A percentile compares a stretch with the other conserved stretches of the same genome.
These are phyloP conservation scores for Claviceps paspali DNA, from an alignment of 2,329 filamentous ascomycete species.

Conservation along the genomic window DNA sequence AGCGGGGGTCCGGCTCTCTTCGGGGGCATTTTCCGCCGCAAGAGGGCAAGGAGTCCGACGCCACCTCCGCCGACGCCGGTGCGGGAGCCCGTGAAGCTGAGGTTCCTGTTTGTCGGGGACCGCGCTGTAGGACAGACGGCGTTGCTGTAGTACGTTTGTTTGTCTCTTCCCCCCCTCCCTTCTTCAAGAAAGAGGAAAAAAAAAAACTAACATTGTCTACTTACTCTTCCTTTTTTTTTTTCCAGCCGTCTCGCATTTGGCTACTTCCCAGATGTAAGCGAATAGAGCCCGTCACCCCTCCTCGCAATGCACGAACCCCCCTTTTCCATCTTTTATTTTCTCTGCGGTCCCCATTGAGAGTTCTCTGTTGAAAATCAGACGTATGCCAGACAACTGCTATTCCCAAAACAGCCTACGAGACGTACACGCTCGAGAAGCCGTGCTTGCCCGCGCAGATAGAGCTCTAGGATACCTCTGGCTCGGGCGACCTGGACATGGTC, in stretches of 20 bases:
- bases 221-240: not conserved
- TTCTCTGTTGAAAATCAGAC: no score
- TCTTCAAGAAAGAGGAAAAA: no score
- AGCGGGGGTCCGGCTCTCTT: not conserved
- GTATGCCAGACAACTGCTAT: conserved; percentile 16
- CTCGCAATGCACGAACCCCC: no score
- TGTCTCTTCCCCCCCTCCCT: not conserved
- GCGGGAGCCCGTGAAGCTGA: conserved; percentile 11
- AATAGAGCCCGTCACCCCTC: not conserved
- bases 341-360: no score
- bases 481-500: conserved; percentile 20
- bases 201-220: no score
- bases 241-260: conserved; percentile 21
- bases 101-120: conserved; percentile 22
- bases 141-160: conserved; percentile 19
- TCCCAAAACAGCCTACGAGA: conserved; percentile 19
- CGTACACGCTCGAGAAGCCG: conserved; percentile 15
- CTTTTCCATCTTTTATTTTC: not conserved
- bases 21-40: conserved; percentile 2
- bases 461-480: conserved; percentile 26
- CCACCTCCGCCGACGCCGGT: not conserved
- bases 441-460: conserved; percentile 16
- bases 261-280: conserved; percentile 22
- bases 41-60: conserved; percentile 10
- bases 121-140: conserved; percentile 20